These are phyloP conservation scores for Phialophora verrucosa DNA, from an alignment of 2,329 filamentous ascomycete genomes.

Conservation along the genomic window DNA sequence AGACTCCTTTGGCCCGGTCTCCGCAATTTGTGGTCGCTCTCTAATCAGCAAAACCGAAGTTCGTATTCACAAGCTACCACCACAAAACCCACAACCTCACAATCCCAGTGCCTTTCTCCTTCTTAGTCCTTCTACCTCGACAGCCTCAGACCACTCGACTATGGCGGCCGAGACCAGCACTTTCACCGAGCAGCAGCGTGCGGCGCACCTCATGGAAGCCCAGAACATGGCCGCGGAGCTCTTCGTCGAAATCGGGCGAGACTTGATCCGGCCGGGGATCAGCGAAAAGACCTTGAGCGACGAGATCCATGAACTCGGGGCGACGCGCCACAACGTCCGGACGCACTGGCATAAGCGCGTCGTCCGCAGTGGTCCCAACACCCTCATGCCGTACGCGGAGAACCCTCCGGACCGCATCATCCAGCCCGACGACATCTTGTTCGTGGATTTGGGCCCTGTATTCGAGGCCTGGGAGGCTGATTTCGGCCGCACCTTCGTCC, in stretches of 20 bases:
- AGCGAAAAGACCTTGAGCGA: conserved; percentile 56
- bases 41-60: neutral
- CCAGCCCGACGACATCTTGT: conserved; percentile 57
- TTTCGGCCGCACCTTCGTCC: conserved; percentile 60
- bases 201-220: conserved; percentile 49
- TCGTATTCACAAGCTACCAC: neutral
- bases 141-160: neutral
- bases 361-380: conserved; percentile 58
- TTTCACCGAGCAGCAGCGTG: conserved; percentile 20
- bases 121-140: neutral
- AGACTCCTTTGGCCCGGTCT: neutral
- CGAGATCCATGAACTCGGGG: conserved; percentile 55
- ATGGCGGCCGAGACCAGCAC: neutral
- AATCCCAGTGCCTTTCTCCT: neutral
- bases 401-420: conserved; percentile 59
- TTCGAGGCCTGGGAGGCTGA: conserved; percentile 62
- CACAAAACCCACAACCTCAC: neutral
- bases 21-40: neutral
- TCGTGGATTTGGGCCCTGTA: conserved; percentile 59
- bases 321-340: conserved; percentile 51
- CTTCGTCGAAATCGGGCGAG: conserved; percentile 56
- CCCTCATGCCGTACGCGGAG: conserved; percentile 54
- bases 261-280: conserved; percentile 55
- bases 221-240: conserved; percentile 54
- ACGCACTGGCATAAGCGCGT: conserved; percentile 62